Base-by-base conservation (phyloP, 2,329 filamentous ascomycete species). In the Colletotrichum godetiae region DNA sequence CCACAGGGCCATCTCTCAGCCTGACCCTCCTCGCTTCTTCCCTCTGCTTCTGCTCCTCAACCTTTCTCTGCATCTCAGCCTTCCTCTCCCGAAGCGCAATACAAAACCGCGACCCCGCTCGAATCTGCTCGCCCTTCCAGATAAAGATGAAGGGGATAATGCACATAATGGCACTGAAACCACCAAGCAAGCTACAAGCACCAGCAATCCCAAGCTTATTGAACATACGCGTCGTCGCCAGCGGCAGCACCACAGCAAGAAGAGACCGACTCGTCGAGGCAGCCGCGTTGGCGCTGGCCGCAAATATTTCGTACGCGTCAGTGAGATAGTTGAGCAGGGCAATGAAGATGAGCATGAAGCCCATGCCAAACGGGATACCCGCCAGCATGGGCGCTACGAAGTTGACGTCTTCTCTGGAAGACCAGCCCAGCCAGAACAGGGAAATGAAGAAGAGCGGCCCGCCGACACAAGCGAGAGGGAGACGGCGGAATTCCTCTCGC, bases 391-490 rank as follows among this genome's bases (percentile, higher is more conserved):
- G 91, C 2, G 85, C 86, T 11, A 86, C 85, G 78, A 89, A 91
- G 61, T 86, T 83, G 7, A 90, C 80, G 7, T 79, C 81, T 0
- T 81, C 69, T 5, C 82, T 83, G 1, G 90, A 84, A 1, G 88
- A 87, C 88, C 88, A 93, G 24, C 89, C 91, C 19, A 93, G 86
- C 89, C 89, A 91, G 79, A 91, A 90, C 68, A 91, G 81, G 8
- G 87, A 86, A 37, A 88, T 68, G 24, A 85, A 87, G 76, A 89
- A 90, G 55, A 93, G 83, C 0, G 93, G 92, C 0, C 93, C 92
- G 1, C 92, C 93, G 22, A 94, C 77, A 78, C 90, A 93, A 5
- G 92, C 93, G 2, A 95, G 85, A 0, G 94, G 93, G 0, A 96
- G 86, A 1, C 94, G 89, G 6, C 91, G 88, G 78, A 90, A 92